Percentiles rank a stretch among this genome's conserved stretches.
phyloP scores from a whole-genome alignment of 495 filamentous ascomycete genomes.

The Penicillium dipodomyicola region DNA sequence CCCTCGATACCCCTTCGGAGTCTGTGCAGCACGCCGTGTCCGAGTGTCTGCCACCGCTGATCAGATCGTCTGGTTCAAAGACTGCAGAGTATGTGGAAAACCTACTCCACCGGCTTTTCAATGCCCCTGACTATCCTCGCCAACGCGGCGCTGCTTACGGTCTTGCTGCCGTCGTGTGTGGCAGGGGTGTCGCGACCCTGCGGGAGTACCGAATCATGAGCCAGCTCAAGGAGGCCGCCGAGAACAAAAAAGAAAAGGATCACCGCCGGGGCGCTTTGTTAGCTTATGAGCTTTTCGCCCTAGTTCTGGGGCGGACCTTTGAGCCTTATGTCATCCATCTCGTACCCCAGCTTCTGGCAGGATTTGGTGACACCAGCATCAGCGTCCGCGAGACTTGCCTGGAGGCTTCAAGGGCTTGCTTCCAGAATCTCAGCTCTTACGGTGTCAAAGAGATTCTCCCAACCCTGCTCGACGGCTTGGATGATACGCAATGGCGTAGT shows the following conservation, averaged over 20 bases:
- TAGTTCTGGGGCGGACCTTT: constrained; percentile 80
- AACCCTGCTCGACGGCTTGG: constrained; percentile 85
- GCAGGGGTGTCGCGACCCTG: constrained; percentile 77
- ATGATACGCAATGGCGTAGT: constrained; percentile 94
- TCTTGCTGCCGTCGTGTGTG: constrained; percentile 83
- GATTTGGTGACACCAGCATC: constrained; percentile 83
- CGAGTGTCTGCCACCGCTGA: constrained; percentile 85
- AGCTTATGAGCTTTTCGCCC: constrained; percentile 85
- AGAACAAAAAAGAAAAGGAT: constrained; percentile 89
- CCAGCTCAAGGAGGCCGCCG: constrained; percentile 69
- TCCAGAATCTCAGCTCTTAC: constrained; percentile 87
- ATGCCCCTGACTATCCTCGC: constrained; percentile 83
- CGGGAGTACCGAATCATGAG: constrained; percentile 84
- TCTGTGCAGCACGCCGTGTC: constrained; percentile 94
- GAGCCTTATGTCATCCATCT: constrained; percentile 97
- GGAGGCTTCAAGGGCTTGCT: constrained; percentile 91
- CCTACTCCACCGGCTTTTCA: constrained; percentile 73
- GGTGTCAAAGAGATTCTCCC: constrained; percentile 94
- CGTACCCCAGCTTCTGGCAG: constrained; percentile 81
- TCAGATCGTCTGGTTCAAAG: constrained; percentile 74
- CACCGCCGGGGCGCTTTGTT: constrained; percentile 85
- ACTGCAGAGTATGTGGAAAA: constrained; percentile 75
- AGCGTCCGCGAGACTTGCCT: constrained; percentile 91
- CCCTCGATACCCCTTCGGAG: constrained; percentile 93
- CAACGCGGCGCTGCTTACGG: constrained; percentile 94